phyloP scores from a whole-genome alignment of 805 yeast species.

The Wickerhamiella parazyma region DNA sequence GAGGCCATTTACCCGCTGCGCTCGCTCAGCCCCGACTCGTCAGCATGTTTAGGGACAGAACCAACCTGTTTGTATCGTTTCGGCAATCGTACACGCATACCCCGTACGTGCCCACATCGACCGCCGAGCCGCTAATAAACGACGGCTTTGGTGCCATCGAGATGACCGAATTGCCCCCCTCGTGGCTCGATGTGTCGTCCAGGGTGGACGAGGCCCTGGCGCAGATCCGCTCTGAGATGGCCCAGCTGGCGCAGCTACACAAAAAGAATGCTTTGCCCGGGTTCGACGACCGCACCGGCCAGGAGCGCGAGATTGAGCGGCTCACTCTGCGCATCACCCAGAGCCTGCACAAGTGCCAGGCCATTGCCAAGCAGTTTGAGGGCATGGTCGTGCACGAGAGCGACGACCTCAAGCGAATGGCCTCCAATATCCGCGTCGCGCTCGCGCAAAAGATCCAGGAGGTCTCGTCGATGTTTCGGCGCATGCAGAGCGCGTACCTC shows the following conservation, averaged over 20 bases:
- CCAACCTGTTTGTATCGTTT: slow-evolving; percentile 80
- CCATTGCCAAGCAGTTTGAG: slow-evolving; percentile 55
- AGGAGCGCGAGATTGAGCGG: slow-evolving; percentile 68
- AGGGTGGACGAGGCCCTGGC: slow-evolving; percentile 53
- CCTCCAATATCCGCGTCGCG: slow-evolving; percentile 68
- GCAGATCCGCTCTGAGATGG: slow-evolving; percentile 40
- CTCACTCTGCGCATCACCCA: slow-evolving; percentile 63
- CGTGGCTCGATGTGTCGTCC: slow-evolving; percentile 57
- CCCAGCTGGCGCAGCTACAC: slow-evolving; percentile 53
- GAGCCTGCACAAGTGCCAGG: slow-evolving; percentile 64
- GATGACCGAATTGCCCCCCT: slow-evolving; percentile 58
- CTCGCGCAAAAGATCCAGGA: slow-evolving; percentile 79
- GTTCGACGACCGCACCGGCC: slow-evolving; percentile 61
- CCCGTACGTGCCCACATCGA: slow-evolving; percentile 29
- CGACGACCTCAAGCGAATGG: slow-evolving; percentile 44
- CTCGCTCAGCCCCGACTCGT: neutral
- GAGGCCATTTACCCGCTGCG: too few relatives aligned
- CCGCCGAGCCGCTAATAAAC: slow-evolving; percentile 46
- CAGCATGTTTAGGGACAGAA: slow-evolving; percentile 74
- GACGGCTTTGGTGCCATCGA: slow-evolving; percentile 33
- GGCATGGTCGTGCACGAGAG: slow-evolving; percentile 26
- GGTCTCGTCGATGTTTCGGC: slow-evolving; percentile 62
- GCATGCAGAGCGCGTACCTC: slow-evolving; percentile 78
- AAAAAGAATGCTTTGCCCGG: slow-evolving; percentile 78
- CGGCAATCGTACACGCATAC: slow-evolving; percentile 79